phyloP scores from a whole-genome alignment of 768 basidiomycete genomes.

The Macrocybe gigantea region DNA sequence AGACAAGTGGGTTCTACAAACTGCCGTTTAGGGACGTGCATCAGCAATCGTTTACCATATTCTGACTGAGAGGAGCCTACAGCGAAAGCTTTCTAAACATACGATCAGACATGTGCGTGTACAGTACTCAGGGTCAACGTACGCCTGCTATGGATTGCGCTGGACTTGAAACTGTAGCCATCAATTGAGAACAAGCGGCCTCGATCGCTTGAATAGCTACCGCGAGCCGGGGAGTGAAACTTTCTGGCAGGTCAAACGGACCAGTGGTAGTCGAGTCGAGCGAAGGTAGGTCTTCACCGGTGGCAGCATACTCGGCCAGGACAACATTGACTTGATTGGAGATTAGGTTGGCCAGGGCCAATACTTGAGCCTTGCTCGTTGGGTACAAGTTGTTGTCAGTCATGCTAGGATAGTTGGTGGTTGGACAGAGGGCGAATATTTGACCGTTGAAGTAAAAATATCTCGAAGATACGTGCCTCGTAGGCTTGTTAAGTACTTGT shows the following conservation, averaged over 20 bases:
- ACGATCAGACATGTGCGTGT: not conserved
- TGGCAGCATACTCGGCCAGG: not conserved
- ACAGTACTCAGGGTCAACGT: not conserved
- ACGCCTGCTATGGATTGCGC: conserved; percentile 18
- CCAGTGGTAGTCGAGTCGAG: not conserved
- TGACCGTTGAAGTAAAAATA: too few species aligned
- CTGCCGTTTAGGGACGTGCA: conserved; percentile 6
- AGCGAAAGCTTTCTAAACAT: conserved; percentile 2
- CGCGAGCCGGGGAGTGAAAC: not conserved
- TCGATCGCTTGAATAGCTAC: conserved; percentile 19
- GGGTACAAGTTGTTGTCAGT: too few species aligned
- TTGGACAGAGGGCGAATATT: too few species aligned
- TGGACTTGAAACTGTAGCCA: conserved; percentile 17
- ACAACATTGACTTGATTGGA: not conserved
- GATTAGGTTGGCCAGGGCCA: not conserved
- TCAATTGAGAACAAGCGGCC: conserved; percentile 21
- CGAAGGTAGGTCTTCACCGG: not conserved
- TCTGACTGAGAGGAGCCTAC: not conserved
- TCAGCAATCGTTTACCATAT: not conserved
- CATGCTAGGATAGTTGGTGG: too few species aligned
- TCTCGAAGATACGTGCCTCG: too few species aligned
- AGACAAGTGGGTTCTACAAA: conserved; percentile 26
- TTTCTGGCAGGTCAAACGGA: not conserved
- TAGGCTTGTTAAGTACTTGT: too few species aligned
- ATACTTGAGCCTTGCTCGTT: too few species aligned